Evolutionary conservation across 345 rosid species (phyloP).

Genomic region (Aquilaria malaccensis): DNA sequence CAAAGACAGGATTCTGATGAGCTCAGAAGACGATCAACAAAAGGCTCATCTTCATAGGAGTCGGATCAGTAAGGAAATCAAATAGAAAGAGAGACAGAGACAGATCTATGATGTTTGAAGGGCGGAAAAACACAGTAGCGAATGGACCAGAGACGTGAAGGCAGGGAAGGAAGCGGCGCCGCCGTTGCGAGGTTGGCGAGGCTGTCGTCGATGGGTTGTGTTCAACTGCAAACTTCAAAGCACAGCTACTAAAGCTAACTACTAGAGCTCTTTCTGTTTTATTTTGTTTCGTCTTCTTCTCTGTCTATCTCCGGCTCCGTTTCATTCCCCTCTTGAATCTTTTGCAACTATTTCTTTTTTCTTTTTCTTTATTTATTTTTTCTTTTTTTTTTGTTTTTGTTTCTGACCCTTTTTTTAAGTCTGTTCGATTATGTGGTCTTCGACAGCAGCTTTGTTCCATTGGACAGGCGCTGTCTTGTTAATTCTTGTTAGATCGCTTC

Average conservation of each 20-base stretch:
- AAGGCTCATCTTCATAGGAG: neutral
- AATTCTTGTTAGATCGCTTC: too few species aligned
- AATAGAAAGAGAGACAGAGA: neutral
- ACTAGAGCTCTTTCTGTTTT: neutral
- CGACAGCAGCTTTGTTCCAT: slow-evolving; percentile 2
- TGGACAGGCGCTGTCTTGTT: neutral
- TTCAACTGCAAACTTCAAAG: slow-evolving; percentile 1
- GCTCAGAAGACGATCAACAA: too few species aligned
- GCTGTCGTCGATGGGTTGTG: slow-evolving; percentile 10
- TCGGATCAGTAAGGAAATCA: neutral
- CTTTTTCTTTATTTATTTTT: neutral
- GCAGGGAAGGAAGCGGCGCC: slow-evolving; percentile 6
- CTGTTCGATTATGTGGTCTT: slow-evolving; percentile 2
- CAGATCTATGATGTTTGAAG: slow-evolving; percentile 2
- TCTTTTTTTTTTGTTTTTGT: neutral
- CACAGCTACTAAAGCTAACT: neutral
- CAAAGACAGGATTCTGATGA: too few species aligned
- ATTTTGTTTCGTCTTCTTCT: neutral
- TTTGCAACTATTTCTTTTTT: neutral
- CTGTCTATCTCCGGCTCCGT: slow-evolving; percentile 12
- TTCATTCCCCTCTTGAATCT: neutral
- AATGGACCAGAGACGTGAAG: neutral
- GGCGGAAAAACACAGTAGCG: neutral
- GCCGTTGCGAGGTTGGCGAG: slow-evolving; percentile 13
- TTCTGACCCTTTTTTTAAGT: neutral